phyloP scores from a whole-genome alignment of 2,329 filamentous ascomycete genomes.

The Beauveria pseudobassiana region DNA sequence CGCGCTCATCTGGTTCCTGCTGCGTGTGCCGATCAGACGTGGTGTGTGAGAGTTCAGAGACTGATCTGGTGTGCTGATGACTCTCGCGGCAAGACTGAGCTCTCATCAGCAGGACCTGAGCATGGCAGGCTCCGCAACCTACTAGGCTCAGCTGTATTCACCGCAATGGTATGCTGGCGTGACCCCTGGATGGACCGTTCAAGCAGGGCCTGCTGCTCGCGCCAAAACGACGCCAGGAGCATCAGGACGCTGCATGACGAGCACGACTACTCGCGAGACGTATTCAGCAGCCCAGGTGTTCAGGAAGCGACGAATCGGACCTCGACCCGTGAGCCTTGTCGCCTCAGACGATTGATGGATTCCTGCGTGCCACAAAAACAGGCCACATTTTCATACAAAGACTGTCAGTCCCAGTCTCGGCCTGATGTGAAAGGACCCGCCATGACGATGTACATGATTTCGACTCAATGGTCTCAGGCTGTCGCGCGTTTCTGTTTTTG shows the following conservation, averaged over 20 bases:
- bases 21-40: no score
- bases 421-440: conserved; percentile 5
- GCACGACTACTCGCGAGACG: conserved; percentile 56
- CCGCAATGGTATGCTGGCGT: conserved; percentile 44
- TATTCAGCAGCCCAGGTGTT: conserved; percentile 49
- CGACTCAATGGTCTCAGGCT: conserved; percentile 3
- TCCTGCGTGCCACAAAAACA: neutral
- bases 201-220: conserved; percentile 48
- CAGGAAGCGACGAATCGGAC: conserved; percentile 56
- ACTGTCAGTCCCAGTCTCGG: neutral
- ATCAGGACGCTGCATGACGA: conserved; percentile 57
- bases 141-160: conserved; percentile 36
- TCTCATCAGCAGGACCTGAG: conserved; percentile 38
- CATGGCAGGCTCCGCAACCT: conserved; percentile 22
- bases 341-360: neutral
- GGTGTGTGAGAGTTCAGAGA: conserved; percentile 36
- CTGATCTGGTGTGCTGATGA: conserved; percentile 40
- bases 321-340: conserved; percentile 23
- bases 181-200: conserved; percentile 57
- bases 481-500: neutral
- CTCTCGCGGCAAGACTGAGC: conserved; percentile 41
- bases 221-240: conserved; percentile 50
- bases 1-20: conserved; percentile 28
- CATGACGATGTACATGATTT: conserved; percentile 11
- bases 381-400: neutral